These are phyloP conservation scores for Phialophora macrospora DNA, from an alignment of 2,329 filamentous ascomycete genomes.

Conservation along the genomic window DNA sequence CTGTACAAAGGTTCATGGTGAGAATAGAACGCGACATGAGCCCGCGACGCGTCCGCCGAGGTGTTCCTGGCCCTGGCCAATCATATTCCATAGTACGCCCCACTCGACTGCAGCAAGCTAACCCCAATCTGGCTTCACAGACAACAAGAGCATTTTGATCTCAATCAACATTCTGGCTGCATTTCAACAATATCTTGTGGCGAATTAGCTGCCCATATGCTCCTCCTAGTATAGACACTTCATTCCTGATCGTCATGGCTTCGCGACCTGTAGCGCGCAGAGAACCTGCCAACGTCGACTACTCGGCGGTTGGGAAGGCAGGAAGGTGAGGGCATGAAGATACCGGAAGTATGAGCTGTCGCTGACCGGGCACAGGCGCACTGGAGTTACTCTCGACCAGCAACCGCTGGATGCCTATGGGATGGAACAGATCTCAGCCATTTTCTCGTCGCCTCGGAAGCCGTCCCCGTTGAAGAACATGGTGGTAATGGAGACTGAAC, in stretches of 20 bases:
- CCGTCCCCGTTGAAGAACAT: slow-evolving; percentile 50
- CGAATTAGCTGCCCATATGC: neutral
- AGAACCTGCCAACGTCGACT: slow-evolving; percentile 52
- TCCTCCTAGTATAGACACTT: neutral
- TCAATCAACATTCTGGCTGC: slow-evolving; percentile 4
- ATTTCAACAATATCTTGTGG: neutral
- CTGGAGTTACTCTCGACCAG: slow-evolving; percentile 80
- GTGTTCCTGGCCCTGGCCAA: neutral
- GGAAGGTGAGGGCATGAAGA: slow-evolving; percentile 47
- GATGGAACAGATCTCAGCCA: slow-evolving; percentile 81
- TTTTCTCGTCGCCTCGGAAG: slow-evolving; percentile 86
- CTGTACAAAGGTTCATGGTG: neutral
- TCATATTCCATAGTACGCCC: neutral
- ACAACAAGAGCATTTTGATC: slow-evolving; percentile 8
- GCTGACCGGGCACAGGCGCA: slow-evolving; percentile 69
- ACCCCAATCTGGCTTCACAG: slow-evolving; percentile 4
- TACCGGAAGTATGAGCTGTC: slow-evolving; percentile 19
- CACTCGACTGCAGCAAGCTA: neutral
- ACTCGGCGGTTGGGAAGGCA: slow-evolving; percentile 54
- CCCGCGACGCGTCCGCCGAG: neutral
- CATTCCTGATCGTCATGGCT: slow-evolving; percentile 27
- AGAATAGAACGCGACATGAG: neutral
- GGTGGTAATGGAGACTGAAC: slow-evolving; percentile 34
- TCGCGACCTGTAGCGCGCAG: slow-evolving; percentile 39
- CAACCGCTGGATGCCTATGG: slow-evolving; percentile 88